Base-by-base conservation (phyloP, 176 grass and related monocot genomes). In the Avena sativa region DNA sequence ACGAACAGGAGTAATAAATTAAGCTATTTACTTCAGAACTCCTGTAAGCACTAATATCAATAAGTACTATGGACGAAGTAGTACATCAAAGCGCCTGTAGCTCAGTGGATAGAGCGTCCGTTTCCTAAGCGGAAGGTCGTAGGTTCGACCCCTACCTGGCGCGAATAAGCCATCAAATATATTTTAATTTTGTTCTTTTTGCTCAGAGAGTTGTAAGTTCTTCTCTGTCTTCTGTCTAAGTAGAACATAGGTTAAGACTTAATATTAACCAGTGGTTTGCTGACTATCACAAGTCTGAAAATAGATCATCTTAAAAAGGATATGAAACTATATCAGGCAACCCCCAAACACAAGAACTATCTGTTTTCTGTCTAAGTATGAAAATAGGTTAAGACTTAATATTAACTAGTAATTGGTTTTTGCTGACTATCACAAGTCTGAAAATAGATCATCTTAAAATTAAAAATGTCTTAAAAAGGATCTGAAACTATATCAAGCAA, bases 21-120 rank as follows among this genome's bases (percentile, higher is more conserved):
- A 13, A 30, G 12, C 26, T 28, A 2, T 15, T 66, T 32, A 66
- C 12, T 32, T 66, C 26, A 66, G 14, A 28, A 64, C 14, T 32
- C 26, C 26, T 32, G 26, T 4, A 66, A 8, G 32, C 16, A 17
- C 12, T 67, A 9, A 6, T 16, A 67, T 2, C 13, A 66, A 34
- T 14, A 34, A 16, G 2, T 8, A 8, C 6, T 2, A 32, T 67
- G 28, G 2, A 3, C 2, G 2, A 17, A 34, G 0, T 36, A 8
- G 6, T 0, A 12, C 0, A 17, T 11, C 9, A 6, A 58, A 3
- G 96, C 90, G 93, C 93, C 91, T 94, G 96, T 98, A 98, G 93
- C 93, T 98, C 96, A 94, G 96, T 92, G 96, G 96, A 98, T 98
- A 95, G 96, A 95, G 96, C 91, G 93, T 95, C 92, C 92, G 93